A percentile compares a stretch with the other conserved stretches of the same genome.
Evolutionary conservation across 1,284 basidiomycete species (phyloP).

Genomic region (Rhodotorula glutinis): DNA sequence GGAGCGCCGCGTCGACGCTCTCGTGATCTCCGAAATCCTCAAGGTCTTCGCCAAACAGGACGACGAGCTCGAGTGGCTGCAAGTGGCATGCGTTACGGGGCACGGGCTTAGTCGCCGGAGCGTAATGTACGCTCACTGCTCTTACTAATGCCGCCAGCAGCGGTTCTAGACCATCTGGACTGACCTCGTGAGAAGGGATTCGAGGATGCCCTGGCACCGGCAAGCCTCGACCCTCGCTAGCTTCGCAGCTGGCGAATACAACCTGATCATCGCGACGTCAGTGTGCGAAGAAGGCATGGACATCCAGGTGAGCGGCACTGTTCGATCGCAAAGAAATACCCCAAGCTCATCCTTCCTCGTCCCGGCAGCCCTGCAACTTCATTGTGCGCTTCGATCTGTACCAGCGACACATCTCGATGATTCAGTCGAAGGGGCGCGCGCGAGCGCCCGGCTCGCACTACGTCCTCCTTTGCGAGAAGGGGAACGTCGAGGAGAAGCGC

Average conservation of each 20-base stretch:
- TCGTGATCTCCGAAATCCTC: constrained; percentile 18
- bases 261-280: constrained; percentile 16
- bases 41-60: constrained; percentile 4
- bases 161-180: not conserved
- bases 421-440: constrained; percentile 17
- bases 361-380: constrained; percentile 19
- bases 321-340: too few relatives aligned
- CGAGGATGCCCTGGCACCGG: constrained; percentile 19
- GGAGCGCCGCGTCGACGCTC: constrained; percentile 16
- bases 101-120: not conserved
- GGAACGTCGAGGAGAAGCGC: constrained; percentile 8
- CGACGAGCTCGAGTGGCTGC: constrained; percentile 11
- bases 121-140: not conserved
- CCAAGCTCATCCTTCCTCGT: too few relatives aligned
- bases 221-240: constrained; percentile 10
- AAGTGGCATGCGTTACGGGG: constrained; percentile 21
- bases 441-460: constrained; percentile 10
- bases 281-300: constrained; percentile 26
- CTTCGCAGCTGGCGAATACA: constrained; percentile 13
- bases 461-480: constrained; percentile 17
- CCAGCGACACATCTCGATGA: constrained; percentile 11
- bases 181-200: not conserved
- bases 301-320: constrained; percentile 6
- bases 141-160: not conserved
- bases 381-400: constrained; percentile 21